These are phyloP conservation scores for Talaromyces sp. DNA, from an alignment of 2,329 filamentous ascomycete genomes.

Conservation along the genomic window DNA sequence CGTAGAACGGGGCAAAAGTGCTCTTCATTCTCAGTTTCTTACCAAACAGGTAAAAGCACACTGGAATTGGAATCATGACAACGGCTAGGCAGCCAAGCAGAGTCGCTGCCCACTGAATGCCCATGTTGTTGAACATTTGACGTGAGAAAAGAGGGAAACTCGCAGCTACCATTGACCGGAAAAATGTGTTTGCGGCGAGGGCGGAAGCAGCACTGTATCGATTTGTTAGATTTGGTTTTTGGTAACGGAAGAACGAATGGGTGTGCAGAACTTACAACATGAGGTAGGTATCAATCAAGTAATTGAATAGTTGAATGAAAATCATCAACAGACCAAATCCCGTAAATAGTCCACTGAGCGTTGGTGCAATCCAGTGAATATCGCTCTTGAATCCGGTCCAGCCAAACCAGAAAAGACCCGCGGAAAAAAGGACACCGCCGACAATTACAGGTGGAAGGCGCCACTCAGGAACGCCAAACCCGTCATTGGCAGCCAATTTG, in stretches of 20 bases:
- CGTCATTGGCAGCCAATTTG: conserved; percentile 25
- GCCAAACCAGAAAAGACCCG: conserved; percentile 34
- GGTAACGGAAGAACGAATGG: background rate
- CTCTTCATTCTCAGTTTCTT: conserved; percentile 20
- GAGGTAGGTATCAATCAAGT: conserved; percentile 36
- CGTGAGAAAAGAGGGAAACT: conserved; percentile 32
- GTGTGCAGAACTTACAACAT: conserved; percentile 28
- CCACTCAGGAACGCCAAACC: conserved; percentile 29
- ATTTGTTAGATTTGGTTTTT: background rate
- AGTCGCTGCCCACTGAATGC: conserved; percentile 35
- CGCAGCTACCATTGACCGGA: conserved; percentile 33
- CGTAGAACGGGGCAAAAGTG: background rate
- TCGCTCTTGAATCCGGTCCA: conserved; percentile 29
- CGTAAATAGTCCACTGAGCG: conserved; percentile 25
- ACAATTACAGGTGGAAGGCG: conserved; percentile 26
- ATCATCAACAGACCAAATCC: conserved; percentile 29
- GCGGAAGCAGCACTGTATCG: conserved; percentile 31
- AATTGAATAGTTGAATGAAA: conserved; percentile 30
- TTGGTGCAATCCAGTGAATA: conserved; percentile 33
- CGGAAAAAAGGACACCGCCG: conserved; percentile 27
- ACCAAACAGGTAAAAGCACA: conserved; percentile 28
- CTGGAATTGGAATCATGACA: conserved; percentile 34
- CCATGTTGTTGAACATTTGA: conserved; percentile 34
- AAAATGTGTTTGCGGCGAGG: conserved; percentile 34
- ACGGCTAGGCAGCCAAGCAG: conserved; percentile 32